Conservation (phyloP, 345 rosid genomes). For the Bruguiera sexangula region DNA sequence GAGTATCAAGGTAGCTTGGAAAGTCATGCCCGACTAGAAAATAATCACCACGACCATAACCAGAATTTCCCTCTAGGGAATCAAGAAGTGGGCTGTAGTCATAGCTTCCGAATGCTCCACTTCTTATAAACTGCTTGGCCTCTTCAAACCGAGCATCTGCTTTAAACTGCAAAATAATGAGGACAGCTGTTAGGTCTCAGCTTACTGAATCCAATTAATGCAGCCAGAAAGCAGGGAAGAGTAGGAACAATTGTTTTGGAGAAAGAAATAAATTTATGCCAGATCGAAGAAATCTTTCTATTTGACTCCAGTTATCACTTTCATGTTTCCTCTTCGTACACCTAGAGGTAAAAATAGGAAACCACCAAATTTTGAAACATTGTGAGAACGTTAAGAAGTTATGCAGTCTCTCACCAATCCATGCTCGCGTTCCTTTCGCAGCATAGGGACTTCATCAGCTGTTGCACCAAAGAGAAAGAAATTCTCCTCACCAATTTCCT, state of each 20-base stretch:
- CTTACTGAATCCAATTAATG: neutral
- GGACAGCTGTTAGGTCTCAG: neutral
- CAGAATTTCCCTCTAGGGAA: constrained; percentile 90
- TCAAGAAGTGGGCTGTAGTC: constrained; percentile 87
- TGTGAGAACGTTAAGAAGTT: too few relatives aligned
- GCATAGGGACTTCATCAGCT: constrained; percentile 76
- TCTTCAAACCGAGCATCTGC: constrained; percentile 94
- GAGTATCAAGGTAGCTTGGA: constrained; percentile 81
- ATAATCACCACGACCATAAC: constrained; percentile 92
- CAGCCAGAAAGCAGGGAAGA: neutral
- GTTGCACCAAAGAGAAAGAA: constrained; percentile 96
- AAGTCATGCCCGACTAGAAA: constrained; percentile 93
- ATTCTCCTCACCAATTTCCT: constrained; percentile 81
- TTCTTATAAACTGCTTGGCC: constrained; percentile 79
- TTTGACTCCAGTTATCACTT: too few relatives aligned
- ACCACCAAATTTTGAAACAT: too few relatives aligned
- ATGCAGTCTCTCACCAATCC: constrained; percentile 51
- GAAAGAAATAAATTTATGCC: neutral
- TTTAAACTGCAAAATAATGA: constrained; percentile 55
- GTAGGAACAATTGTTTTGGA: neutral
- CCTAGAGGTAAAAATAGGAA: too few relatives aligned
- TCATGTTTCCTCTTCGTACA: too few relatives aligned
- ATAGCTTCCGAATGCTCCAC: constrained; percentile 87
- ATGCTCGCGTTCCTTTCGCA: constrained; percentile 83
- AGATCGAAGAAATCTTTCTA: too few relatives aligned